These are phyloP conservation scores for Aphanoascus verrucosus DNA, from an alignment of 2,329 filamentous ascomycete genomes.

Conservation along the genomic window DNA sequence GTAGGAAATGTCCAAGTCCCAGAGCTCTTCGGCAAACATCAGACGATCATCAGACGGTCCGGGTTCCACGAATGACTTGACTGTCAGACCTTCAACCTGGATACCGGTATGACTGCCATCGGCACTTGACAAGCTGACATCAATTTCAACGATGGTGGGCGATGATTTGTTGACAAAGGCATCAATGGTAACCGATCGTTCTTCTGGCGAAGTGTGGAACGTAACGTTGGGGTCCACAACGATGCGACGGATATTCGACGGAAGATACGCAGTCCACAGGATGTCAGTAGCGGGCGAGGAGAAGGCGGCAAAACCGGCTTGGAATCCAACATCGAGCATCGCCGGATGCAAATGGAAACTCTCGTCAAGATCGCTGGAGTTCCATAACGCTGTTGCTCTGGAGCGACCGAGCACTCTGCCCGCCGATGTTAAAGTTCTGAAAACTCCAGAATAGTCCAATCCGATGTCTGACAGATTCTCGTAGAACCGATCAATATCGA, in stretches of 20 bases:
- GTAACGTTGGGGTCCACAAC: background rate
- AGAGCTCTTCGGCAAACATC: background rate
- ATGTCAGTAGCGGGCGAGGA: conserved; percentile 12
- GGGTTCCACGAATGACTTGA: background rate
- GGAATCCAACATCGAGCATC: conserved; percentile 17
- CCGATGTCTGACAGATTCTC: conserved; percentile 15
- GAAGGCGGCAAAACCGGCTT: conserved; percentile 14
- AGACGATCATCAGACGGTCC: background rate
- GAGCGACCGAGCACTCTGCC: background rate
- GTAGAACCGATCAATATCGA: conserved; percentile 16
- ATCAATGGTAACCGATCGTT: background rate
- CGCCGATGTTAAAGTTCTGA: conserved; percentile 13
- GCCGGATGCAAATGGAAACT: conserved; percentile 13
- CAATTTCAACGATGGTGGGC: background rate
- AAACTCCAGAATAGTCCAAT: conserved; percentile 18
- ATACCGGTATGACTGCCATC: background rate
- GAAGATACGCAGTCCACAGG: conserved; percentile 12
- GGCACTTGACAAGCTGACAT: background rate
- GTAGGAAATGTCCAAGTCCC: background rate
- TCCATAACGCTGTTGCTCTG: background rate
- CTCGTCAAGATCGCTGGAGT: background rate
- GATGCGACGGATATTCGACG: background rate
- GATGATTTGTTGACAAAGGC: background rate
- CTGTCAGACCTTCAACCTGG: background rate
- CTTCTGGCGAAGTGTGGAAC: background rate